Conservation (phyloP, 2,329 filamentous ascomycete genomes). For the Microsporum ferrugineum region DNA sequence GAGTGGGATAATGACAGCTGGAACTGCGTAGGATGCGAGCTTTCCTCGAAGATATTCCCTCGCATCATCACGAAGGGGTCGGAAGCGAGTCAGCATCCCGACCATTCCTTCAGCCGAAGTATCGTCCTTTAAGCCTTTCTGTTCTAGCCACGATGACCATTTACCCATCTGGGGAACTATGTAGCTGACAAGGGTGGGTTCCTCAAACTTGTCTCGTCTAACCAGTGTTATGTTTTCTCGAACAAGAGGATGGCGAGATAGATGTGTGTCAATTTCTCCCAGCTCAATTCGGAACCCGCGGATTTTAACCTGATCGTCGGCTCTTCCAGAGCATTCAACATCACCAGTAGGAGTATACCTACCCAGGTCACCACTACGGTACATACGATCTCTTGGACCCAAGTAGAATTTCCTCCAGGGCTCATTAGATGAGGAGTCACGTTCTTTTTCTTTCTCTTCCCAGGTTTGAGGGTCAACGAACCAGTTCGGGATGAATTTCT, state of each 20-base stretch:
- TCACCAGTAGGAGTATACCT: conserved; percentile 58
- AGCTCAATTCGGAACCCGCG: conserved; percentile 93
- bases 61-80: conserved; percentile 40
- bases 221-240: conserved; percentile 79
- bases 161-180: conserved; percentile 69
- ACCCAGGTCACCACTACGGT: conserved; percentile 79
- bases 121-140: conserved; percentile 43
- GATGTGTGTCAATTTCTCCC: conserved; percentile 77
- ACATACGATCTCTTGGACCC: conserved; percentile 74
- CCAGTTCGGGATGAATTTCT: conserved; percentile 79
- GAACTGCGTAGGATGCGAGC: conserved; percentile 64
- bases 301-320: conserved; percentile 88
- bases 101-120: conserved; percentile 41
- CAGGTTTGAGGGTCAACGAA: conserved; percentile 66
- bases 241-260: conserved; percentile 62
- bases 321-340: conserved; percentile 66
- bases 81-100: conserved; percentile 49
- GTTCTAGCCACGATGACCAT: conserved; percentile 58
- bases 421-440: conserved; percentile 44
- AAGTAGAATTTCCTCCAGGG: conserved; percentile 69
- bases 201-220: conserved; percentile 71
- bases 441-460: conserved; percentile 51
- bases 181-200: conserved; percentile 78
- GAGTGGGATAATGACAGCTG: conserved; percentile 61
- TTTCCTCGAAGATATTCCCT: conserved; percentile 44